Evolutionary conservation across 1,139 yeast species (phyloP), one percentile per base, ranked within the genome.

Genomic region (Pneumocystis jirovecii): DNA sequence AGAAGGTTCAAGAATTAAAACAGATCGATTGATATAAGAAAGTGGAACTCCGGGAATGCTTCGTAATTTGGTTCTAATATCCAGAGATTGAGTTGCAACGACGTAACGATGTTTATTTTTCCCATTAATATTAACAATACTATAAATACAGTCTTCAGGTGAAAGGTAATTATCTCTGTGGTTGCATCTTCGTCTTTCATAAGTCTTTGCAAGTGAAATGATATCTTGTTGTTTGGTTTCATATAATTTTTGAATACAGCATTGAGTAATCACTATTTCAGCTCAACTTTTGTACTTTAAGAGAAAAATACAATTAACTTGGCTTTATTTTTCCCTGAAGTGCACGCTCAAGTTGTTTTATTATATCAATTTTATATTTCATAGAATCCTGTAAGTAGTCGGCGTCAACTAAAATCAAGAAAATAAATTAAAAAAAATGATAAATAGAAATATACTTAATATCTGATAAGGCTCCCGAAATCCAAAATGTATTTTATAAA

Each of bases 401-500:
- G 69, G 89, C 89, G 74, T 93, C 98, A 5, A 91, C 85, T 34
- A 87, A 42, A 60, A n/a, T 19, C 37, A 34, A 42, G n/a, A 31
- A 17, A 31, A 60, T 37, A 37, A 37, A 37, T 37, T 37, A 25
- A 34, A 21, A 17, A 17, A 17, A 29, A n/a, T 25, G 29, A 56
- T 17, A 17, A 3, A 64, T 34, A 7, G 35, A 19, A 35, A 64
- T 70, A 34, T 64, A 71, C 73, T 70, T 56, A 75, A 76, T 35
- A 90, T 85, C 77, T 93, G 99, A 72, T 86, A 91, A 1, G 99
- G 98, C 70, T 88, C 91, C 73, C 97, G 83, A 79, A 95, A 93
- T 73, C 88, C 88, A 81, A 93, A 93, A 34, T 95, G 82, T 74
- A 89, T 86, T 69, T 83, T 82, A 73, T 89, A 87, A 65, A 88